phyloP scores from a whole-genome alignment of 2,329 filamentous ascomycete genomes.

The Colletotrichum endophyticum region DNA sequence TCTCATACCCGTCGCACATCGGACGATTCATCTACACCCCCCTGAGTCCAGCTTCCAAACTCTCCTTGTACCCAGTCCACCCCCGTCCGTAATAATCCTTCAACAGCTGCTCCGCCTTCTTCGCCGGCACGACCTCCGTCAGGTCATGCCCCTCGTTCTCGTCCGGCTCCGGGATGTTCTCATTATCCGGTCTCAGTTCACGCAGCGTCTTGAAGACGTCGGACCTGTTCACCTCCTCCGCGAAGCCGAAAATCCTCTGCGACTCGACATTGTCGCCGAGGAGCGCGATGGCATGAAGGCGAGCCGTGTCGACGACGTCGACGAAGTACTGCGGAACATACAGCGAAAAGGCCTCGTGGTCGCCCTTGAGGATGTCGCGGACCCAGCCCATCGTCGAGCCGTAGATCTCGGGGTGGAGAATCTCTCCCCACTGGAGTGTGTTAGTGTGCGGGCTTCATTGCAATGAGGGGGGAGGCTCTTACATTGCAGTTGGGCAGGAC shows the following conservation, averaged over 20 bases:
- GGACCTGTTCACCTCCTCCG: slow-evolving; percentile 25
- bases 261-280: slow-evolving; percentile 47
- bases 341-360: background rate
- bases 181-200: slow-evolving; percentile 15
- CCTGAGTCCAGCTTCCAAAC: slow-evolving; percentile 9
- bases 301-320: slow-evolving; percentile 52
- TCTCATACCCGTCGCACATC: background rate
- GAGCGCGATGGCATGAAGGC: slow-evolving; percentile 57
- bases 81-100: slow-evolving; percentile 15
- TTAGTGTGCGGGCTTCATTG: background rate
- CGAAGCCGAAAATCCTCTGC: slow-evolving; percentile 61
- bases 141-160: slow-evolving; percentile 8
- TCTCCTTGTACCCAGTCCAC: slow-evolving; percentile 6
- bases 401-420: slow-evolving; percentile 19
- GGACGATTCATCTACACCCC: background rate
- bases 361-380: slow-evolving; percentile 5
- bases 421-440: background rate
- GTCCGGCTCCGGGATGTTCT: slow-evolving; percentile 1
- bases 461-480: background rate
- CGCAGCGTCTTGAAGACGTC: slow-evolving; percentile 6
- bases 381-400: slow-evolving; percentile 20
- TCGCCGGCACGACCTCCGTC: slow-evolving; percentile 11
- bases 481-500: slow-evolving; percentile 32
- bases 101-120: slow-evolving; percentile 7
- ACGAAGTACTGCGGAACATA: slow-evolving; percentile 39